phyloP scores from a whole-genome alignment of 257 asterid species.

The Misopates orontium region DNA sequence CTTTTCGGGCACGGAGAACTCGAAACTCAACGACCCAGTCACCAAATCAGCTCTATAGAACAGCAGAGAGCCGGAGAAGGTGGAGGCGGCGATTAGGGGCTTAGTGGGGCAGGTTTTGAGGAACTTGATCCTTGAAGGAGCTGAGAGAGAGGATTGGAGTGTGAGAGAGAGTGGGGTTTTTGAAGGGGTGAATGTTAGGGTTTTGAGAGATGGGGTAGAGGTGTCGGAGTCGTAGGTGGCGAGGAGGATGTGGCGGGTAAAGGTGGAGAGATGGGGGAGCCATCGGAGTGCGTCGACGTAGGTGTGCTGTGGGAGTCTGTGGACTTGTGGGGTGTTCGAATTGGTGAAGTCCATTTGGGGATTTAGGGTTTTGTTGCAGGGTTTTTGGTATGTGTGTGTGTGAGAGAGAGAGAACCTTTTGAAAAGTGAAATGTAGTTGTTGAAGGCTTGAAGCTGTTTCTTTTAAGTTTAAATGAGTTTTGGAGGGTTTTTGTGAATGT shows the following conservation, averaged over 20 bases:
- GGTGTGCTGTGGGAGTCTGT: slow-evolving; percentile 54
- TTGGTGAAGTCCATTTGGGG: too few species aligned
- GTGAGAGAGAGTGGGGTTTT: slow-evolving; percentile 22
- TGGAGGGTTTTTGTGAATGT: too few species aligned
- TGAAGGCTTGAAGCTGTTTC: too few species aligned
- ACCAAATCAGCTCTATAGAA: slow-evolving; percentile 55
- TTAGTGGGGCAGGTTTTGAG: slow-evolving; percentile 48
- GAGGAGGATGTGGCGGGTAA: slow-evolving; percentile 69
- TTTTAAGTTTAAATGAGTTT: too few species aligned
- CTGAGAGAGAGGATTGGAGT: slow-evolving; percentile 46
- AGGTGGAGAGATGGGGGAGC: slow-evolving; percentile 79
- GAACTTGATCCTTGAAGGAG: slow-evolving; percentile 61
- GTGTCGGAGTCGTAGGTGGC: slow-evolving; percentile 62
- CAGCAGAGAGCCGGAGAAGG: slow-evolving; percentile 52
- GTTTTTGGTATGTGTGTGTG: too few species aligned
- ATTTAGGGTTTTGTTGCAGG: too few species aligned
- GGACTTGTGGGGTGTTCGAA: slow-evolving; percentile 20
- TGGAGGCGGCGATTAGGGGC: slow-evolving; percentile 67
- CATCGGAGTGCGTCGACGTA: slow-evolving; percentile 82
- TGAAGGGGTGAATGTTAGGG: slow-evolving; percentile 29
- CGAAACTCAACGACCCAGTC: slow-evolving; percentile 43
- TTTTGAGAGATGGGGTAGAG: slow-evolving; percentile 58
- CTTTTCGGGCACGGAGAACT: slow-evolving; percentile 43
- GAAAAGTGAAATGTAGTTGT: too few species aligned
- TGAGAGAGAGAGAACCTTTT: too few species aligned